phyloP scores from a whole-genome alignment of 2,329 filamentous ascomycete genomes.

The Xylariaceae sp. region DNA sequence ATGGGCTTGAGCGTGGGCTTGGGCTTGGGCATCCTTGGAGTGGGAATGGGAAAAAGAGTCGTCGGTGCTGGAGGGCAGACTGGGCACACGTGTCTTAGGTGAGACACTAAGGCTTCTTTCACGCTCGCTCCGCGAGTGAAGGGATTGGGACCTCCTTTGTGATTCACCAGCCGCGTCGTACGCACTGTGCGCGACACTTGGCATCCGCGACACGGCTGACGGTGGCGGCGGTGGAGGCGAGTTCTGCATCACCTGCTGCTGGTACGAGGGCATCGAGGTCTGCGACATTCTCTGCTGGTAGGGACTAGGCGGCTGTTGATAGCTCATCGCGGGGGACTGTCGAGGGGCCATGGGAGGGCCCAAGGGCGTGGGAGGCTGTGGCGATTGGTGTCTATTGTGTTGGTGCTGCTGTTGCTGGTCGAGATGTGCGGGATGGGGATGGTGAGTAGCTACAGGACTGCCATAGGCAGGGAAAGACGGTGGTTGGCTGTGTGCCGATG shows the following conservation, averaged over 20 bases:
- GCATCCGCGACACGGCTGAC: constrained; percentile 37
- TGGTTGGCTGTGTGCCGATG: constrained; percentile 59
- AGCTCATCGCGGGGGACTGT: constrained; percentile 42
- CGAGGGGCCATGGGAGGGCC: constrained; percentile 48
- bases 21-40: constrained; percentile 33
- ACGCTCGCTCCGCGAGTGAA: constrained; percentile 58
- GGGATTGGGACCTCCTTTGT: constrained; percentile 50
- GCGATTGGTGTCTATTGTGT: constrained; percentile 42
- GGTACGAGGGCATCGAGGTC: constrained; percentile 18
- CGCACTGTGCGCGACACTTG: constrained; percentile 40
- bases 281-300: constrained; percentile 52
- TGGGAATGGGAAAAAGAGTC: constrained; percentile 18
- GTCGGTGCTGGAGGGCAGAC: constrained; percentile 36
- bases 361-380: constrained; percentile 53
- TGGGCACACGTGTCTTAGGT: constrained; percentile 67
- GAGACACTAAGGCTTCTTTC: constrained; percentile 73
- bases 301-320: constrained; percentile 55
- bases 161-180: constrained; percentile 45
- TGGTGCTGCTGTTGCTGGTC: constrained; percentile 28
- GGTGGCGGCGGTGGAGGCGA: constrained; percentile 37
- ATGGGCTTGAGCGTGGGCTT: constrained; percentile 41
- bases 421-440: constrained; percentile 37
- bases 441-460: constrained; percentile 50
- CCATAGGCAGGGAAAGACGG: constrained; percentile 49
- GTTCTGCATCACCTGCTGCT: constrained; percentile 31